Evolutionary conservation across 2,329 filamentous ascomycete genomes (phyloP), one percentile per base, ranked within the genome.

Genomic region (Exophiala oligosperma): DNA sequence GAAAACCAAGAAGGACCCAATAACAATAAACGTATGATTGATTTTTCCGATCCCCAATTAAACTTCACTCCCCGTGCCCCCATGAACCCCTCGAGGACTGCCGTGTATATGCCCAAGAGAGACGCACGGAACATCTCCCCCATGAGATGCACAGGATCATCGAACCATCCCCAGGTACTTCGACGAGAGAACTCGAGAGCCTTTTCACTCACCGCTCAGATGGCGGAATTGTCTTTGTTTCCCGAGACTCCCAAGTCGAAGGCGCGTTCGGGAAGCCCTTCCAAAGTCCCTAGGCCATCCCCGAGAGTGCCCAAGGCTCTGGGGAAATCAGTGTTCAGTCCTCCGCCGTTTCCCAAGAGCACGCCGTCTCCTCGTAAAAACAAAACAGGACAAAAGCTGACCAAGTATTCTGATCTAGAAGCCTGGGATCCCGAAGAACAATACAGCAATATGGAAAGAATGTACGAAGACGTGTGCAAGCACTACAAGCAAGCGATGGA

Each of bases 381-480:
- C 65, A 71, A 70, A 49, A 81, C 82, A 64, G 72, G 71, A 12
- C 21, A 71, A 1, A 92, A 82, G 78, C 79, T 93, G 68, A 87
- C 82, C 65, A 89, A 86, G 77, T 77, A 87, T 79, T 91, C 92
- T 86, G 88, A 90, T 81, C 76, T 74, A 75, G 77, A 82, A 90
- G 89, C 83, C 68, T 93, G 88, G 82, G 91, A 97, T 71, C 85
- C 92, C 65, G 87, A 92, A 67, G 84, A 84, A 61, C 85, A 88
- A 64, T 82, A 97, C 65, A 86, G 87, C 62, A 83, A 86, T 59
- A 87, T 97, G 75, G 90, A 96, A 67, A 79, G 80, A 17, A 81
- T 93, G 68, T 91, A 91, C 70, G 81, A 83, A 49, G 79, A 82
- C 59, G 79, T 97, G 61, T 88, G 88, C 68, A 81, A 87, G 57